Percentiles rank a stretch among this genome's conserved stretches.
Conservation (phyloP, 768 basidiomycete genomes). For the Suillus spraguei region DNA sequence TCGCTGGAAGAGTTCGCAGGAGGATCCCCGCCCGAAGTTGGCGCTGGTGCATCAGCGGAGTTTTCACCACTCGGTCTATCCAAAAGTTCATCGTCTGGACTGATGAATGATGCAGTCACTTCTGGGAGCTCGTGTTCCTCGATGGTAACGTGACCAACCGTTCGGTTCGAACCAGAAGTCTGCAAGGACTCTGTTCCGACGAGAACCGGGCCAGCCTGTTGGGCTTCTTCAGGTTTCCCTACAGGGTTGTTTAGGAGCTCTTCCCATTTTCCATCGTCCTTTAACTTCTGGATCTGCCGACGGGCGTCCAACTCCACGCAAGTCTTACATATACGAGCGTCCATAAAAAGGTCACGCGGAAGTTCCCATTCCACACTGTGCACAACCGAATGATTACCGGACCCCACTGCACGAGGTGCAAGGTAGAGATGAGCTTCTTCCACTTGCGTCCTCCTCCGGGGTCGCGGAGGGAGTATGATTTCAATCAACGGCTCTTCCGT, state of each 20-base stretch:
- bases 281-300: constrained; percentile 24
- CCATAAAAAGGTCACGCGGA: constrained; percentile 43
- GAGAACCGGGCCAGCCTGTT: neutral
- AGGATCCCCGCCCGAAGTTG: neutral
- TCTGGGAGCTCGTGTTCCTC: neutral
- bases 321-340: constrained; percentile 36
- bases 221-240: neutral
- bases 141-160: neutral
- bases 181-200: constrained; percentile 1
- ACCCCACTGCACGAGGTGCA: constrained; percentile 40
- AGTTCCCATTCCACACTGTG: constrained; percentile 55
- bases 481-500: constrained; percentile 32
- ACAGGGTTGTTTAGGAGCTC: constrained; percentile 4
- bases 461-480: constrained; percentile 31
- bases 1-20: neutral
- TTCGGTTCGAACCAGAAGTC: neutral
- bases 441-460: constrained; percentile 20
- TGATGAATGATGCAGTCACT: neutral
- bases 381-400: constrained; percentile 55
- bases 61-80: neutral
- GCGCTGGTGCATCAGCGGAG: neutral
- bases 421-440: constrained; percentile 54
- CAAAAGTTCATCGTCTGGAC: neutral
- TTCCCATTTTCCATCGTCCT: constrained; percentile 25
- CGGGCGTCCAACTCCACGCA: constrained; percentile 40